These are phyloP conservation scores for Gomphus bonarii DNA, from an alignment of 1,284 basidiomycete species.

Conservation along the genomic window DNA sequence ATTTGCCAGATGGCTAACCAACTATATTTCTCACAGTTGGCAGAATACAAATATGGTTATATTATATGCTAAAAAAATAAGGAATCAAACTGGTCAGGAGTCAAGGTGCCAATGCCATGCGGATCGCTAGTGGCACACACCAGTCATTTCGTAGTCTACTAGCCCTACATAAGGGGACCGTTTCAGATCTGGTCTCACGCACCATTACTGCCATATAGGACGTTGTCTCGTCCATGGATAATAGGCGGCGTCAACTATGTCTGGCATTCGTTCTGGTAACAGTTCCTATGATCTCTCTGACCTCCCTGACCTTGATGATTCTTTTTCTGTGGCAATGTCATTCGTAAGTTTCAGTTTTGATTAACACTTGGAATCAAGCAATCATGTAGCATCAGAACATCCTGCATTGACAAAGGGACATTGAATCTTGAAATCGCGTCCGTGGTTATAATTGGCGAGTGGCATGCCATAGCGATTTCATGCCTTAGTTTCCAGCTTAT, in stretches of 20 bases:
- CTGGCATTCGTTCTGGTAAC: constrained; percentile 1
- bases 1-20: background rate
- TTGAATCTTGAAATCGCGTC: background rate
- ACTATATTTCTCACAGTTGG: background rate
- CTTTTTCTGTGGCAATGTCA: background rate
- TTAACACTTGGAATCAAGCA: background rate
- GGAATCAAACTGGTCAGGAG: background rate
- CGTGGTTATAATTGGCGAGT: background rate
- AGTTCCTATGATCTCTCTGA: constrained; percentile 13
- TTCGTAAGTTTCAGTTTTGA: background rate
- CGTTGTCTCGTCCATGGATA: background rate
- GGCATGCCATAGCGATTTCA: background rate
- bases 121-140: too few relatives aligned
- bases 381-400: background rate
- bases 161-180: background rate
- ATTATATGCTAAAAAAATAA: background rate
- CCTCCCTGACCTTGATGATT: background rate
- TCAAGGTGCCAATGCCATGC: too few relatives aligned
- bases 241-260: background rate
- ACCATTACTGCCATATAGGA: background rate
- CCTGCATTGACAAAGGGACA: background rate
- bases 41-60: background rate
- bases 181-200: background rate
- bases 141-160: too few relatives aligned
- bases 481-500: background rate